A percentile compares a stretch with the other conserved stretches of the same genome.
These are phyloP conservation scores for Plasmodium yoelii DNA, from an alignment of 169 alveolate species.

Conservation along the genomic window DNA sequence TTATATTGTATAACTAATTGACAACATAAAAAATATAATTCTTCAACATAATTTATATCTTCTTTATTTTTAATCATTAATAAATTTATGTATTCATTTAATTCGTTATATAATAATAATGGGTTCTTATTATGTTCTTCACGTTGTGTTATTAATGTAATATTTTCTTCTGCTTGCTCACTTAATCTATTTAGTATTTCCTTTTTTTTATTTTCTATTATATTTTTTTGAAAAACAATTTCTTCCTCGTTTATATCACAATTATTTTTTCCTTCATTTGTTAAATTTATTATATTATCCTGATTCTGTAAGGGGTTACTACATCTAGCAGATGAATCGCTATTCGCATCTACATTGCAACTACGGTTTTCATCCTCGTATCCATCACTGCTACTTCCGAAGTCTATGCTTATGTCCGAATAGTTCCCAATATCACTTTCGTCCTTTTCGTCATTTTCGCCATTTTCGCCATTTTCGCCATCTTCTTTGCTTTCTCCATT, in stretches of 20 bases:
- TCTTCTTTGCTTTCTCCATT: not conserved
- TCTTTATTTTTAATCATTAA: constrained; percentile 40
- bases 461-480: no score
- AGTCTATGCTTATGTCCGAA: not conserved
- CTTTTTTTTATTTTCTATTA: constrained; percentile 27
- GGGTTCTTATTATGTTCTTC: constrained; percentile 18
- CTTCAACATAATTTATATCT: constrained; percentile 47
- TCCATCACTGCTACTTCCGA: no score
- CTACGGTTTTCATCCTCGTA: no score
- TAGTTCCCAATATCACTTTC: not conserved
- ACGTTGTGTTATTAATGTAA: not conserved
- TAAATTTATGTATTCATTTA: constrained; percentile 45
- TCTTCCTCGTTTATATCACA: not conserved
- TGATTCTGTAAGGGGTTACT: no score
- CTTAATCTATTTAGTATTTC: constrained; percentile 22
- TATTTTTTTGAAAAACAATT: not conserved
- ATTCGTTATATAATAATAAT: constrained; percentile 2
- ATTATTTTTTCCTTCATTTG: not conserved
- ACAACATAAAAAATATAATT: constrained; percentile 22
- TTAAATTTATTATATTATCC: no score
- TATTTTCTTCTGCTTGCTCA: not conserved
- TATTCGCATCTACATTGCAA: no score
- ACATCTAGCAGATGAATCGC: no score
- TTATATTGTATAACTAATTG: constrained; percentile 25
- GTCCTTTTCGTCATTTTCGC: no score